Base-by-base conservation (phyloP, 192 early-diverging fungal species). In the Podila verticillata region DNA sequence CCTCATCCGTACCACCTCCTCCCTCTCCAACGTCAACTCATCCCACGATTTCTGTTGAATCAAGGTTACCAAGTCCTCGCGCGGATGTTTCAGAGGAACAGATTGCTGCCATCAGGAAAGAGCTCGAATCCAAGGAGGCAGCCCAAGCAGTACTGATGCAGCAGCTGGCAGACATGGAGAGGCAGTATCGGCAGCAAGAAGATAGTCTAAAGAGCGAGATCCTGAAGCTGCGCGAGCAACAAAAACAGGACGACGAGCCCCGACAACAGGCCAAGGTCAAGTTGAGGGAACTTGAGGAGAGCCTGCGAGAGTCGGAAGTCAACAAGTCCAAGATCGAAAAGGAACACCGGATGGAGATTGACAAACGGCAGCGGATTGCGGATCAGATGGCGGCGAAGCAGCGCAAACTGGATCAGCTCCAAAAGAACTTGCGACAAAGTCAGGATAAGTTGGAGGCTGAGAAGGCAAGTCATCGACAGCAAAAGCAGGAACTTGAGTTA, bases 251-350 rank as follows among this genome's bases (percentile, higher is more conserved):
- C 15, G 77, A 80, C 17, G 77, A 80, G 20, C 77, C 77, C 0
- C 77, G 77, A 47, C 77, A 80, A 31, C 77, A 68, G n/a, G 77
- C 77, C 59, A 80, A 72, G 35, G 28, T 39, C 24, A 80, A 72
- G 31, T 48, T 72, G 26, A 80, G 66, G 49, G 77, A 80, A 19
- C 70, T 80, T 20, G 59, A 80, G 29, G 77, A 80, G 9, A 80
- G 60, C 44, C 61, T 80, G 24, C 48, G 77, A 22, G 77, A 80
- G 47, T 58, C 61, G 10, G 77, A 80, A 32, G 51, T 57, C 22
- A 71, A 64, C 61, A 80, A 80, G 59, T 59, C 49, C 62, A 80
- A 80, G 61, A 30, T 72, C 3, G 77, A 80, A 24, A 80, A 72
- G 61, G 77, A 80, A 44, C 77, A 80, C 56, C 58, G 70, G n/a